phyloP scores from a whole-genome alignment of 2,329 filamentous ascomycete genomes.

The Niveomyces coronatus region DNA sequence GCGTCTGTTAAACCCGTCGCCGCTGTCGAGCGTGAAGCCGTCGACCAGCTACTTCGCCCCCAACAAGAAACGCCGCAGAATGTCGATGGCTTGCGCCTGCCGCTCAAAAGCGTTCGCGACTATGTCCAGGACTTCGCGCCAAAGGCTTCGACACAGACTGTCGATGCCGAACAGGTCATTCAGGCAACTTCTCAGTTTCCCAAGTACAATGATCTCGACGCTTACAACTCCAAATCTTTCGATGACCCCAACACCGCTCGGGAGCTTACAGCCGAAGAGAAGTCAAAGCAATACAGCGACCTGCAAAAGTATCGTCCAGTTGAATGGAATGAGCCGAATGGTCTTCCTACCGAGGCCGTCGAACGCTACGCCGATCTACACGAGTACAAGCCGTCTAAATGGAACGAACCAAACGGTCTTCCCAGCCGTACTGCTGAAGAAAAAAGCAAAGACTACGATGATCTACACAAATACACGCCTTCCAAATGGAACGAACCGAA shows the following conservation, averaged over 20 bases:
- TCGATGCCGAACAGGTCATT: conserved; percentile 15
- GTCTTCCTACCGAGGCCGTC: conserved; percentile 7
- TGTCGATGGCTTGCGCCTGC: conserved; percentile 21
- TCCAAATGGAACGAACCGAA: conserved; percentile 17
- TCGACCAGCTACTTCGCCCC: conserved; percentile 33
- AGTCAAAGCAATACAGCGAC: conserved; percentile 20
- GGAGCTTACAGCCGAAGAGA: conserved; percentile 18
- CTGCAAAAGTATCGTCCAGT: conserved; percentile 18
- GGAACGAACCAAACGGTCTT: conserved; percentile 15
- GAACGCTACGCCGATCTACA: conserved; percentile 19
- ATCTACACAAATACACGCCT: conserved; percentile 18
- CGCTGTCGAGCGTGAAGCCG: conserved; percentile 33
- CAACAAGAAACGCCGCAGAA: conserved; percentile 14
- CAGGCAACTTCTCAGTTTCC: conserved; percentile 16
- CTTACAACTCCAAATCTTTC: conserved; percentile 21
- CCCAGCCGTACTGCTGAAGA: conserved; percentile 6
- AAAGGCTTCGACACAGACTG: conserved; percentile 9
- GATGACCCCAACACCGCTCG: conserved; percentile 19
- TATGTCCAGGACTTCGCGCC: conserved; percentile 18
- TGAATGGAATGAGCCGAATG: conserved; percentile 16
- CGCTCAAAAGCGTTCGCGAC: conserved; percentile 24
- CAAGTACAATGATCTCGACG: conserved; percentile 27
- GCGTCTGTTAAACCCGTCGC: conserved; percentile 32
- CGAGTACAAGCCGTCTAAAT: conserved; percentile 17
- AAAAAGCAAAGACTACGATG: conserved; percentile 21